phyloP scores from a whole-genome alignment of 805 yeast species.

The Wickerhamia fluorescens region DNA sequence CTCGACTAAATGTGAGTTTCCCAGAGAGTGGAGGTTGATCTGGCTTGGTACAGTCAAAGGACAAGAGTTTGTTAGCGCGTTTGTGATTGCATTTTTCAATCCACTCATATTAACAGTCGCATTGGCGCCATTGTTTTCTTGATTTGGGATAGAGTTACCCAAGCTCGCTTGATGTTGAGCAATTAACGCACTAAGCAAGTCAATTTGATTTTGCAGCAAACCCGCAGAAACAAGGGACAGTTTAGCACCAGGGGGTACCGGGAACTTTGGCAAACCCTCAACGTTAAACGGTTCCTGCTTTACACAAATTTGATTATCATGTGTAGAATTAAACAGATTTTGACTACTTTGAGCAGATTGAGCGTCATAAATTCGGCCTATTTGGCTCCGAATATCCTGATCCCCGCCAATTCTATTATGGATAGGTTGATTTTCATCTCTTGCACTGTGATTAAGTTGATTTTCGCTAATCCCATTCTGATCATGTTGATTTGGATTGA shows the following conservation, averaged over 20 bases:
- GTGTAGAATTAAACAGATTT: too few relatives aligned
- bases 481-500: not conserved
- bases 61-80: not conserved
- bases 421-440: not conserved
- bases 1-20: too few relatives aligned
- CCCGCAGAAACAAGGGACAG: conserved; percentile 60
- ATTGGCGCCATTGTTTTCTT: too few relatives aligned
- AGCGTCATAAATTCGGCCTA: not conserved
- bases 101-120: too few relatives aligned
- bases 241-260: conserved; percentile 70
- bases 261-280: conserved; percentile 44
- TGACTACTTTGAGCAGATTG: not conserved
- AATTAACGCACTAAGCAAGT: conserved; percentile 62
- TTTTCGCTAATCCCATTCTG: not conserved
- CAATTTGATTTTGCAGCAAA: conserved; percentile 60
- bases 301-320: too few relatives aligned
- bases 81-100: too few relatives aligned
- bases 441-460: not conserved
- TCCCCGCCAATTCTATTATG: not conserved
- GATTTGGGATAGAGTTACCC: conserved; percentile 8
- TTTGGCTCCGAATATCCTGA: too few relatives aligned
- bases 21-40: conserved; percentile 1
- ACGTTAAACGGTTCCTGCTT: not conserved
- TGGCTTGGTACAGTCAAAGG: conserved; percentile 6
- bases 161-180: conserved; percentile 53